These are phyloP conservation scores for Macrophomina tecta DNA, from an alignment of 2,329 filamentous ascomycete species.

Conservation along the genomic window DNA sequence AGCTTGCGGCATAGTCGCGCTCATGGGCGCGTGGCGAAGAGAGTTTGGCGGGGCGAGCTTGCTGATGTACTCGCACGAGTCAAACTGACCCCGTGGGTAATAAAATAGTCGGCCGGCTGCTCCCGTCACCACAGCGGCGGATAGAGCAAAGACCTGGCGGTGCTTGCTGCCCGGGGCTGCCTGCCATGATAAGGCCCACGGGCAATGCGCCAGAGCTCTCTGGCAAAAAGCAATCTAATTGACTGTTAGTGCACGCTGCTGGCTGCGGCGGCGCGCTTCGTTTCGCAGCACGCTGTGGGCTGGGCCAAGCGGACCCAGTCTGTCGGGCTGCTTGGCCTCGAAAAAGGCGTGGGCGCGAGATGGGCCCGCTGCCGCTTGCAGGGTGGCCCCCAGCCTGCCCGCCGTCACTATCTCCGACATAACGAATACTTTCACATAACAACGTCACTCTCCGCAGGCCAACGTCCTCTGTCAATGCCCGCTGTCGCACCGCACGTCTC, in stretches of 20 bases:
- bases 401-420: constrained; percentile 17
- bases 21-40: background rate
- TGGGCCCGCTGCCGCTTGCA: constrained; percentile 4
- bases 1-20: constrained; percentile 2
- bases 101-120: background rate
- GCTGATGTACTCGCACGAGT: constrained; percentile 21
- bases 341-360: background rate
- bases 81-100: background rate
- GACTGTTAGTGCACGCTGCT: constrained; percentile 7
- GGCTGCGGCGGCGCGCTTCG: constrained; percentile 14
- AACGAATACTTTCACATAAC: constrained; percentile 23
- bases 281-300: constrained; percentile 5
- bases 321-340: constrained; percentile 5
- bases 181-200: constrained; percentile 1
- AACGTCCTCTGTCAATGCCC: background rate
- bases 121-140: constrained; percentile 16
- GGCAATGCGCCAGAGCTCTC: constrained; percentile 2
- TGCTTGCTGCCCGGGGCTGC: background rate
- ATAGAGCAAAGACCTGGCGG: background rate
- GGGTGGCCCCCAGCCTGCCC: background rate
- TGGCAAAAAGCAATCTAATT: constrained; percentile 14
- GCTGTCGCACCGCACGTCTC: background rate
- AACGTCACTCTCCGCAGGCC: constrained; percentile 6
- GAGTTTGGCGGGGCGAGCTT: constrained; percentile 15
- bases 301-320: constrained; percentile 12